Evolutionary conservation across 768 basidiomycete genomes (phyloP).

Genomic region (Termitomyces sp.): DNA sequence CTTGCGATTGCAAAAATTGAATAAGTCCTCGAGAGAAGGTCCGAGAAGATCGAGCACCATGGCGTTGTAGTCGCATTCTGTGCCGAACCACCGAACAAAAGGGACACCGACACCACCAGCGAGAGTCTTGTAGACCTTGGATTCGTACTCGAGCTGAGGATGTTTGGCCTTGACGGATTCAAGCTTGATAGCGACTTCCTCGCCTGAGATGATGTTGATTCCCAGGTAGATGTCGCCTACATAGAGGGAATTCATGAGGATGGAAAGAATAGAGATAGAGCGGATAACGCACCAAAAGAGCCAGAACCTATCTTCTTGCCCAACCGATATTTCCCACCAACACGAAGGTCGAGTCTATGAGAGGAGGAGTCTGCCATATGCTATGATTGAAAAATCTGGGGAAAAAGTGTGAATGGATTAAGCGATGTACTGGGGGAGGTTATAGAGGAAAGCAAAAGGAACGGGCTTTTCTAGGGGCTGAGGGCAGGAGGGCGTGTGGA

Average conservation of each 20-base stretch:
- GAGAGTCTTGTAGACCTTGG: conserved; percentile 93
- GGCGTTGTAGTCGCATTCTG: conserved; percentile 98
- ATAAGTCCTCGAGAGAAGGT: conserved; percentile 84
- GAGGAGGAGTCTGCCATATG: conserved; percentile 70
- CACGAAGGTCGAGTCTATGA: conserved; percentile 78
- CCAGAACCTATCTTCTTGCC: conserved; percentile 99
- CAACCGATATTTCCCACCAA: conserved; percentile 93
- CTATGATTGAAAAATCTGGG: conserved; percentile 15
- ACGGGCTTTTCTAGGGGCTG: conserved; percentile 25
- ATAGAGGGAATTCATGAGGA: background rate
- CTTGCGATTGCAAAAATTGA: conserved; percentile 97
- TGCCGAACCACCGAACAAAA: conserved; percentile 93
- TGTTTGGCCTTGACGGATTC: conserved; percentile 99
- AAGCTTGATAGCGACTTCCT: conserved; percentile 99
- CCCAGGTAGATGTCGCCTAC: conserved; percentile 98
- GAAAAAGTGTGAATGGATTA: conserved; percentile 17
- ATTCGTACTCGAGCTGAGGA: conserved; percentile 99
- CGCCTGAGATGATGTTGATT: conserved; percentile 99
- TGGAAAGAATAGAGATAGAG: conserved; percentile 7
- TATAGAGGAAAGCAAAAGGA: conserved; percentile 17
- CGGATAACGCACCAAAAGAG: conserved; percentile 75
- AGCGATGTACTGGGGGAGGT: conserved; percentile 6
- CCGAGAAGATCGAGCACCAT: conserved; percentile 98
- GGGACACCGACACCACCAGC: conserved; percentile 99
- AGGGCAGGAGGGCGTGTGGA: conserved; percentile 37